Evolutionary conservation across 75 land plant species (phyloP).

Genomic region (Pinus albicaulis): DNA sequence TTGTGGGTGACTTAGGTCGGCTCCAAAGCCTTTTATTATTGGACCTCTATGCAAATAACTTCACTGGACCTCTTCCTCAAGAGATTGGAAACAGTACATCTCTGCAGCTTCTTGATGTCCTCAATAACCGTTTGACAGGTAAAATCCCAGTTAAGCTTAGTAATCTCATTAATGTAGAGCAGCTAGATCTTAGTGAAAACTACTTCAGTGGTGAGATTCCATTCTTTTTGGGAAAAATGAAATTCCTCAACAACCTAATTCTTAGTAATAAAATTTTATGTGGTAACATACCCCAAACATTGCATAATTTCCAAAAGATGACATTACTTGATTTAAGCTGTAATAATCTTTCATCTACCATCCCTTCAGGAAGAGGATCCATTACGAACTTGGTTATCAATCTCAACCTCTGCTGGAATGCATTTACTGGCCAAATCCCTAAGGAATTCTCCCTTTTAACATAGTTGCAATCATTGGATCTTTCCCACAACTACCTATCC

Average conservation of each 20-base stretch:
- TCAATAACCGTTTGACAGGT: conserved; percentile 64
- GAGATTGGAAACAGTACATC: conserved; percentile 59
- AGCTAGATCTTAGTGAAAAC: conserved; percentile 78
- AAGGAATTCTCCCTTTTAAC: conserved; percentile 46
- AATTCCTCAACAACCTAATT: conserved; percentile 66
- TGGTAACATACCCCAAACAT: conserved; percentile 54
- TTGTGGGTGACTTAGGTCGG: conserved; percentile 83
- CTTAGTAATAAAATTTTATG: conserved; percentile 61
- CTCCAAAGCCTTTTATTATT: conserved; percentile 73
- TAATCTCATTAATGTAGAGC: conserved; percentile 58
- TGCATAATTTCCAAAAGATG: conserved; percentile 62
- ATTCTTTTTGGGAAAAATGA: conserved; percentile 49
- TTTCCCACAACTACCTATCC: conserved; percentile 58
- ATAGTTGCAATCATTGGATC: conserved; percentile 77
- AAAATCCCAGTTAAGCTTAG: conserved; percentile 65
- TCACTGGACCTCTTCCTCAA: conserved; percentile 59
- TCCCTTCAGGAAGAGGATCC: conserved; percentile 63
- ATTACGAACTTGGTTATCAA: conserved; percentile 64
- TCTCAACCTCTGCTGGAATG: conserved; percentile 74
- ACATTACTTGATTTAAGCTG: conserved; percentile 73
- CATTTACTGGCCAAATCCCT: conserved; percentile 66
- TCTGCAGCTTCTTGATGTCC: conserved; percentile 79
- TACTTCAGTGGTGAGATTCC: conserved; percentile 77
- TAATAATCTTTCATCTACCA: conserved; percentile 61
- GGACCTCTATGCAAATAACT: conserved; percentile 69